Percentiles rank a stretch among this genome's conserved stretches.
These are phyloP conservation scores for Xylaria sp. DNA, from an alignment of 2,329 filamentous ascomycete species.

Conservation along the genomic window DNA sequence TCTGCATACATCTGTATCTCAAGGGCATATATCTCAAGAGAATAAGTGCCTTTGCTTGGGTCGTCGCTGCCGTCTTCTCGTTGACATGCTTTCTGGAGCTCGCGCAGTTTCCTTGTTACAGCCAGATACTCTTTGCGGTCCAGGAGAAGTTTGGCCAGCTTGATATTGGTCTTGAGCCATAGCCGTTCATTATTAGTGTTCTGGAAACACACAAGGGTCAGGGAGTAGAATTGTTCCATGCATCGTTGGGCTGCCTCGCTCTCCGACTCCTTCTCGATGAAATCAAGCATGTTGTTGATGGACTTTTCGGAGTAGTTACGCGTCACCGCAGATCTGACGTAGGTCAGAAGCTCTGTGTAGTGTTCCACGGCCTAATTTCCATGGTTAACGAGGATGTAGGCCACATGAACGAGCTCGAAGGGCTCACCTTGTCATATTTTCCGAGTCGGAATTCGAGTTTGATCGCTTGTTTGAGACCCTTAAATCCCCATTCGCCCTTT, in stretches of 20 bases:
- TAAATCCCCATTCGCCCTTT: conserved; percentile 99
- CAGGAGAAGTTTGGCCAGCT: conserved; percentile 89
- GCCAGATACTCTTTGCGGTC: conserved; percentile 88
- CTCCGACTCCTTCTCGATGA: conserved; percentile 88
- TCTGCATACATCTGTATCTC: conserved; percentile 99
- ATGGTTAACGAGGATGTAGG: conserved; percentile 40
- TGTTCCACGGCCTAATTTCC: conserved; percentile 80
- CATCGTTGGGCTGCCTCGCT: conserved; percentile 75
- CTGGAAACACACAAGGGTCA: conserved; percentile 94
- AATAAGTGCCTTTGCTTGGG: conserved; percentile 94
- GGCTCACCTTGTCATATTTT: conserved; percentile 79
- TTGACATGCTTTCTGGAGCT: conserved; percentile 90
- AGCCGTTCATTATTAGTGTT: conserved; percentile 96
- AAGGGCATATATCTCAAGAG: conserved; percentile 92
- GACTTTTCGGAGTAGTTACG: conserved; percentile 99
- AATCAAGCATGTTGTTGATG: conserved; percentile 99
- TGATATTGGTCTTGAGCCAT: conserved; percentile 98
- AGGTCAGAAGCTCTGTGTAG: conserved; percentile 94
- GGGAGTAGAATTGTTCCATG: conserved; percentile 95
- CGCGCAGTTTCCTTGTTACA: conserved; percentile 83
- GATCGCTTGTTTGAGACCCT: conserved; percentile 96
- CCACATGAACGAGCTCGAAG: conserved; percentile 1
- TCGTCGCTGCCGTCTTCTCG: conserved; percentile 88
- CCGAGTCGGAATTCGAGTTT: conserved; percentile 95
- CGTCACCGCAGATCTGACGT: conserved; percentile 95